These are phyloP conservation scores for Lachancea mirantina DNA, from an alignment of 805 yeast genomes.

Conservation along the genomic window DNA sequence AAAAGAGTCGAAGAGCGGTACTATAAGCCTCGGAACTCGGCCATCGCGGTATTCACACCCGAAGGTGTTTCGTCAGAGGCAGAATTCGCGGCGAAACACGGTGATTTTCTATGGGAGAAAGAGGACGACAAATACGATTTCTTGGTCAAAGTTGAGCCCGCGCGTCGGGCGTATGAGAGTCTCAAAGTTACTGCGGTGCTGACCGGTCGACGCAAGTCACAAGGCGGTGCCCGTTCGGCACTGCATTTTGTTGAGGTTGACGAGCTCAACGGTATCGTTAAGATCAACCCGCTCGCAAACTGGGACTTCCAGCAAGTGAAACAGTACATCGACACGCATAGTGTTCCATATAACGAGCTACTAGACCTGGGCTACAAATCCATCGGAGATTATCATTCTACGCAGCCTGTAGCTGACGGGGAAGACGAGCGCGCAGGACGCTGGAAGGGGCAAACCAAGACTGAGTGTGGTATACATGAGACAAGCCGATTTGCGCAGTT, in stretches of 20 bases:
- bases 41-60: slow-evolving; percentile 65
- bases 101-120: slow-evolving; percentile 74
- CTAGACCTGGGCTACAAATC: slow-evolving; percentile 84
- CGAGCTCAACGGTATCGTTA: slow-evolving; percentile 58
- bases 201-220: slow-evolving; percentile 86
- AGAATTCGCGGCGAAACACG: slow-evolving; percentile 63
- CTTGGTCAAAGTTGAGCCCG: slow-evolving; percentile 87
- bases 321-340: slow-evolving; percentile 55
- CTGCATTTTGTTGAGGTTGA: slow-evolving; percentile 76
- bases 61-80: slow-evolving; percentile 43
- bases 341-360: slow-evolving; percentile 81
- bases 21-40: slow-evolving; percentile 23
- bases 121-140: slow-evolving; percentile 80
- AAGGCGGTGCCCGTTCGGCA: slow-evolving; percentile 74
- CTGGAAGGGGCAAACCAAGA: slow-evolving; percentile 88
- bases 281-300: slow-evolving; percentile 81
- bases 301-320: slow-evolving; percentile 76
- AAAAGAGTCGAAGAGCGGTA: slow-evolving; percentile 51
- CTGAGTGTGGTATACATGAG: slow-evolving; percentile 94
- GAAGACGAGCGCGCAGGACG: slow-evolving; percentile 97
- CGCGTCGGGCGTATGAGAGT: slow-evolving; percentile 72
- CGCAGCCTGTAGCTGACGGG: slow-evolving; percentile 80
- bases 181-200: slow-evolving; percentile 74
- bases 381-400: slow-evolving; percentile 93
- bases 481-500: slow-evolving; percentile 66